Evolutionary conservation across 495 filamentous ascomycete genomes (phyloP), one percentile per base, ranked within the genome.

Genomic region (Pyrenopolyporus hunteri): DNA sequence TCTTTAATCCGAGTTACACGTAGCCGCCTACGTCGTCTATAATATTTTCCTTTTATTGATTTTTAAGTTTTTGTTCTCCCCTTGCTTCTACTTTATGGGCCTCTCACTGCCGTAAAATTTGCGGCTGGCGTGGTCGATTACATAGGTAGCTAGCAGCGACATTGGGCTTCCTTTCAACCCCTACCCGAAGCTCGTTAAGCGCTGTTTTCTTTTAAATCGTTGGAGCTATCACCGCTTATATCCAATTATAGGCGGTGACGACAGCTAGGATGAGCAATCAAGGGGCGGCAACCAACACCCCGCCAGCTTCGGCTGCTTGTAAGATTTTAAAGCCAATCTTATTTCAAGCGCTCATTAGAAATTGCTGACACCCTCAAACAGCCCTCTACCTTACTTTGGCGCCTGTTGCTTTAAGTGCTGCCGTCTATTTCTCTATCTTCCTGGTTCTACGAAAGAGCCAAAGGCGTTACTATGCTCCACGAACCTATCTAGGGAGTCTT

Each of bases 401-500:
- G 8, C 91, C 92, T 11, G 83, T 88, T 33, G 68, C 85, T 11
- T 57, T 89, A n/a, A 69, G 87, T 64, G 86, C 90, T 6, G 72
- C 64, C 29, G 74, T 84, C 56, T 91, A 92, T 74, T 51, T 91
- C 25, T 28, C 77, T 19, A 64, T 90, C 42, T 98, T 97, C 81
- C 73, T 96, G 45, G 70, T 94, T 52, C 76, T 98, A 53, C 86
- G 94, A 23, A 80, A 76, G 57, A 87, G 78, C 39, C 79, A 93
- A 44, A 83, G 80, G 53, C 84, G 93, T 39, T 88, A 83, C 74
- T 98, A 98, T 78, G 87, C 89, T 44, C 94, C 94, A 2, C 83
- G 93, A 74, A 93, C 91, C 17, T 96, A 93, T 72, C 75, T 98
- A 29, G 89, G 91, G 23, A 87, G 80, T 54, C 70, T 96, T 62